phyloP scores from a whole-genome alignment of 2,329 filamentous ascomycete genomes.

The Colletotrichum godetiae region DNA sequence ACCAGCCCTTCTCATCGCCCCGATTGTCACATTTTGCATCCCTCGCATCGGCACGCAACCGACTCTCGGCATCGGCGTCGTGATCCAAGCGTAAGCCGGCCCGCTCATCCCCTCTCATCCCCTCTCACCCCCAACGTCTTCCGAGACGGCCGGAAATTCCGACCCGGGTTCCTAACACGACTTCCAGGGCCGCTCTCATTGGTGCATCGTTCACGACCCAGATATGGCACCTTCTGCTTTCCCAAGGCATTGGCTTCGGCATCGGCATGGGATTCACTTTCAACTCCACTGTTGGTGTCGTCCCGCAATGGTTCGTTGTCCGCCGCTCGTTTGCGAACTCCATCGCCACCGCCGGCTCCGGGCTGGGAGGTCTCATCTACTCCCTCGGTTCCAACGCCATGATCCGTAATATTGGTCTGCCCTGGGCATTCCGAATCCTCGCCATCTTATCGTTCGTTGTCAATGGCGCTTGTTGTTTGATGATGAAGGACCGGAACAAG shows the following conservation, averaged over 20 bases:
- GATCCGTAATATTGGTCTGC: conserved; percentile 71
- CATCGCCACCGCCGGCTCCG: conserved; percentile 75
- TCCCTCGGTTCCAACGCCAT: conserved; percentile 75
- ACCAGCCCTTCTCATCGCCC: conserved; percentile 74
- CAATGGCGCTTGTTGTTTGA: conserved; percentile 70
- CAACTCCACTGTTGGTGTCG: conserved; percentile 73
- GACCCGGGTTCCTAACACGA: neutral
- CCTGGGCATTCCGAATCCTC: conserved; percentile 75
- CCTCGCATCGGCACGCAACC: conserved; percentile 71
- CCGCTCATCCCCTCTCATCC: neutral
- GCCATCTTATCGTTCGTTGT: conserved; percentile 73
- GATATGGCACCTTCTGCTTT: conserved; percentile 82
- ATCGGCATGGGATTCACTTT: conserved; percentile 82
- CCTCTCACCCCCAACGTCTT: neutral
- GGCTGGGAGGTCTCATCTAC: conserved; percentile 79
- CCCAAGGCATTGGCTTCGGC: conserved; percentile 82
- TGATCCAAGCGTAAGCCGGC: conserved; percentile 63
- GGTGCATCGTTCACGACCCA: conserved; percentile 75
- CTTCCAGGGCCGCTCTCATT: conserved; percentile 64
- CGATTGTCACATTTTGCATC: conserved; percentile 72
- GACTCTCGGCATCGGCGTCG: conserved; percentile 72
- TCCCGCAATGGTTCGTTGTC: conserved; percentile 80
- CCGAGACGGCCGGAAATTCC: neutral
- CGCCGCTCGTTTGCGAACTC: conserved; percentile 77
- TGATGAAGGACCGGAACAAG: conserved; percentile 79